These are phyloP conservation scores for Athelia psychrophila DNA, from an alignment of 1,284 basidiomycete species.

Conservation along the genomic window DNA sequence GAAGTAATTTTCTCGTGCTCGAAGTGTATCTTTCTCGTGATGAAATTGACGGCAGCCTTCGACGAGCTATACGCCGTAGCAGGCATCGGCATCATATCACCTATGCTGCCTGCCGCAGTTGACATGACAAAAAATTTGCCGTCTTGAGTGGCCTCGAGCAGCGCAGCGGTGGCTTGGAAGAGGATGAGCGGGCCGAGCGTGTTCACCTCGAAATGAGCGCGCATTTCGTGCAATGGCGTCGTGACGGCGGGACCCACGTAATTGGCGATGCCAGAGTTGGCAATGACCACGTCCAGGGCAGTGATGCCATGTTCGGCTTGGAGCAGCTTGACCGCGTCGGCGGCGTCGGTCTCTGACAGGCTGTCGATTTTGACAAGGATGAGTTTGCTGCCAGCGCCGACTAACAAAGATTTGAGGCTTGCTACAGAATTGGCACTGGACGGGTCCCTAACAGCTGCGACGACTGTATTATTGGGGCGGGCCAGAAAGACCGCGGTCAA, in stretches of 20 bases:
- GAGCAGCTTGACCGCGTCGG: too few species aligned
- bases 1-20: background rate
- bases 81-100: background rate
- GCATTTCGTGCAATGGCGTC: background rate
- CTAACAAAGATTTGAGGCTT: too few species aligned
- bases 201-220: background rate
- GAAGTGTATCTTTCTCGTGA: constrained; percentile 1
- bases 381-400: too few species aligned
- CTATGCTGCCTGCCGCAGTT: background rate
- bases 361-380: too few species aligned
- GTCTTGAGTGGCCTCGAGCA: background rate
- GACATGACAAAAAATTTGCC: background rate
- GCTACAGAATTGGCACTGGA: too few species aligned
- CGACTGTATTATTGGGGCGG: too few species aligned
- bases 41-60: background rate
- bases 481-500: too few species aligned
- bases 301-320: too few species aligned
- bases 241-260: background rate
- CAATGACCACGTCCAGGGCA: too few species aligned
- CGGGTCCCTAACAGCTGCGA: too few species aligned
- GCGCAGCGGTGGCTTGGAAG: background rate
- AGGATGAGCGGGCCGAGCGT: background rate
- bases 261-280: background rate
- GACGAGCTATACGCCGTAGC: background rate
- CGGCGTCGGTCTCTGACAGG: too few species aligned